Conservation (phyloP, 495 filamentous ascomycete species). For the Trypethelium eluteriae region DNA sequence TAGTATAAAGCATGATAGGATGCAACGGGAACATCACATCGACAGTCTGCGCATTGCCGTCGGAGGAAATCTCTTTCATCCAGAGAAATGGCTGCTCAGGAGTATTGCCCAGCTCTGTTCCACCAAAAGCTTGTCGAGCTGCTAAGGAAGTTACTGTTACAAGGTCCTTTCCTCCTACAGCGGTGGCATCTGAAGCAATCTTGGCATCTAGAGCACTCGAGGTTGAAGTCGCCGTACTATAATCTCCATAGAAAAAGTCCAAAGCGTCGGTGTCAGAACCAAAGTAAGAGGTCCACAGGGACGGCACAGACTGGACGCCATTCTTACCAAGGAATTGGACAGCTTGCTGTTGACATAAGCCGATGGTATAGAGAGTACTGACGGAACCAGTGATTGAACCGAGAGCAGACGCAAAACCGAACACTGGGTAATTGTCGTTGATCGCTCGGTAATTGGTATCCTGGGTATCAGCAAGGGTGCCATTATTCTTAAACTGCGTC, state of each 20-base stretch:
- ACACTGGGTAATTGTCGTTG: constrained; percentile 46
- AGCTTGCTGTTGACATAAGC: constrained; percentile 46
- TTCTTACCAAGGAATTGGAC: constrained; percentile 46
- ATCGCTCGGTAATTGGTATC: constrained; percentile 50
- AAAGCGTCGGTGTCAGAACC: constrained; percentile 43
- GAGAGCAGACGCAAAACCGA: constrained; percentile 47
- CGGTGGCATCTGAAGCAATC: constrained; percentile 43
- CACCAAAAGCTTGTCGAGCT: neutral
- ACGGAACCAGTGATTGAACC: constrained; percentile 38
- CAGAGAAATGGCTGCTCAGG: constrained; percentile 26
- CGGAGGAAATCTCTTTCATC: constrained; percentile 35
- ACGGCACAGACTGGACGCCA: constrained; percentile 36
- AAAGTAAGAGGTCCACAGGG: constrained; percentile 52
- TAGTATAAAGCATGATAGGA: constrained; percentile 32
- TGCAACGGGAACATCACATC: constrained; percentile 35
- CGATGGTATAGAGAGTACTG: constrained; percentile 46
- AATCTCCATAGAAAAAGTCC: constrained; percentile 55
- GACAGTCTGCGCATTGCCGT: constrained; percentile 36
- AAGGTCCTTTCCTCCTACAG: constrained; percentile 39
- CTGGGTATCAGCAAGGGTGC: constrained; percentile 40
- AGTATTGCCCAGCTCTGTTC: neutral
- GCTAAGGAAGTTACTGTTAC: constrained; percentile 26
- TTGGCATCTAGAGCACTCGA: constrained; percentile 41
- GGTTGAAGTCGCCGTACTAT: constrained; percentile 29
- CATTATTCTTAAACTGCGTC: constrained; percentile 39